Evolutionary conservation across 148 eudicot genomes (phyloP), one percentile per base, ranked within the genome.

Genomic region (Pharnaceum exiguum): DNA sequence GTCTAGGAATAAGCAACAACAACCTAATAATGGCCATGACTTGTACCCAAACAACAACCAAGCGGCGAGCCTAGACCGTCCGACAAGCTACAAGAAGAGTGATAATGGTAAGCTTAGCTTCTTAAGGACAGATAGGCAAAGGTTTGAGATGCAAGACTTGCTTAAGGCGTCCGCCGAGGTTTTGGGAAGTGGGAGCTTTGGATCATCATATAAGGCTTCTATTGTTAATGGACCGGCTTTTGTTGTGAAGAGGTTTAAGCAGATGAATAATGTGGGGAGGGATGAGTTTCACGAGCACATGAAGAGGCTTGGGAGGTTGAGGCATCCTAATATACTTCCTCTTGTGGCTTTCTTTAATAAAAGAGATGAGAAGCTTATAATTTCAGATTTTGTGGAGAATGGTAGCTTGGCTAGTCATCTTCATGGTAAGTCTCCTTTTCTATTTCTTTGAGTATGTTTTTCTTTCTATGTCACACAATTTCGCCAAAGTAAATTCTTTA

Each of bases 361-460:
- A 67, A 84, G 78, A 40, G 97, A 90, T 47, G 97, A 86, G 53
- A 90, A 87, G 80, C 91, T 90, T 27, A 69, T 86, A 50, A 72
- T 90, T 46, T 51, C 82, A 6, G 95, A 90, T 50, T 86, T 79
- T 63, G 95, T 76, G 5, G 83, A 74, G 43, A 79, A 84, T 74
- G 97, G 85, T 21, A 90, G 97, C 85, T 73, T 90, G 71, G 97
- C 95, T 43, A 79, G 85, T 66, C 91, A 79, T 57, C 91, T 90
- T 38, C 97, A 90, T 68, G 83, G 95, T 86, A 76, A 73, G 82
- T 68, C 16, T 9, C 7, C 29, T 49, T n/a, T 18, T 24, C 13
- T 24, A 37, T 52, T 59, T 9, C 3, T 24, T 62, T 37, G 21
- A 10, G 10, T 22, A 21, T 1, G 24, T 36, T 52, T 26, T 29